Evolutionary conservation across 345 rosid species (phyloP).

Genomic region (Sonneratia alba): DNA sequence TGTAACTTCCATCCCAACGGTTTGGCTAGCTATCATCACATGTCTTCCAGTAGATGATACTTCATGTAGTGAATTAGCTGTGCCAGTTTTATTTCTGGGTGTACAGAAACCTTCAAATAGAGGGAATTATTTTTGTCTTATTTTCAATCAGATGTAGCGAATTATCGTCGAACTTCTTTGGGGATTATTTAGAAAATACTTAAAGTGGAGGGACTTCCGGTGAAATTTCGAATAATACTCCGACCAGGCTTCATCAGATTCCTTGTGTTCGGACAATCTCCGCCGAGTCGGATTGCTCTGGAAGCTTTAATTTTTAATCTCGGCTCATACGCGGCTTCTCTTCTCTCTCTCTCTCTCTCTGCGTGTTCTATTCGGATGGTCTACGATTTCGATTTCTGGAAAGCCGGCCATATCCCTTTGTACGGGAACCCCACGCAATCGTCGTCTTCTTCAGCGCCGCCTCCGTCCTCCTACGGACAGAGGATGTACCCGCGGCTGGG

Average conservation of each 20-base stretch:
- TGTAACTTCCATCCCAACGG: neutral
- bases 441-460: conserved; percentile 15
- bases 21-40: neutral
- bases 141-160: too few relatives aligned
- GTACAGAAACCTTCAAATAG: neutral
- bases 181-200: neutral
- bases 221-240: neutral
- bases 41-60: neutral
- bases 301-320: neutral
- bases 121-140: neutral
- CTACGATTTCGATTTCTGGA: conserved; percentile 5
- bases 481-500: conserved; percentile 64
- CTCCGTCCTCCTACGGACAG: conserved; percentile 26
- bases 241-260: neutral
- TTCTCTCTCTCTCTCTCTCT: conserved; percentile 23
- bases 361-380: conserved; percentile 23
- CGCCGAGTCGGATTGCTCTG: neutral
- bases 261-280: neutral
- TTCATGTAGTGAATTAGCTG: too few relatives aligned
- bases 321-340: neutral
- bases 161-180: too few relatives aligned
- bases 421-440: neutral
- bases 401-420: neutral
- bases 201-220: neutral
- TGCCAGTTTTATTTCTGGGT: neutral